Conservation (phyloP, 805 yeast genomes). For the Lipomyces anomalus region DNA sequence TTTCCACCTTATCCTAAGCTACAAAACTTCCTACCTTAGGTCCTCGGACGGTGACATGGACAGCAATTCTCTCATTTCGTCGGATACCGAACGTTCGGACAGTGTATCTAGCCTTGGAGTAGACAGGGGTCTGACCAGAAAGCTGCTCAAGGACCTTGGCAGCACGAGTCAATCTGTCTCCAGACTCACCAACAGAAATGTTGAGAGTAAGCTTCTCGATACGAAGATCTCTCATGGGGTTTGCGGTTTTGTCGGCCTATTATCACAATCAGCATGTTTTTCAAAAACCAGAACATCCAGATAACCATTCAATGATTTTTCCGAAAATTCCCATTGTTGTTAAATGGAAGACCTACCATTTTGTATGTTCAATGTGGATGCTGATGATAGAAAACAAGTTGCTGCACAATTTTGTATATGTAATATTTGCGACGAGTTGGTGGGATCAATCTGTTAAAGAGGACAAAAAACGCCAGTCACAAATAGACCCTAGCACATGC, state of each 20-base stretch:
- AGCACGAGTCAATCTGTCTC: conserved; percentile 99
- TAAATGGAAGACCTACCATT: no score
- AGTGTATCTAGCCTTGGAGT: conserved; percentile 99
- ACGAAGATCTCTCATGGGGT: conserved; percentile 98
- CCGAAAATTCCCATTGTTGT: no score
- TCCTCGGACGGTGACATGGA: conserved; percentile 99
- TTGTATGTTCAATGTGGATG: no score
- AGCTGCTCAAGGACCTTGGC: conserved; percentile 99
- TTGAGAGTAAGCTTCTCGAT: conserved; percentile 99
- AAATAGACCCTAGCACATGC: no score
- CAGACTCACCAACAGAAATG: conserved; percentile 99
- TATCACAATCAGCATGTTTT: background rate
- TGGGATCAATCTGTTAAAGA: no score
- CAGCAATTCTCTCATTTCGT: conserved; percentile 99
- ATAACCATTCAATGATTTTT: no score
- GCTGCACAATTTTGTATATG: no score
- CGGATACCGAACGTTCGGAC: conserved; percentile 99
- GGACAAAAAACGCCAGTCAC: no score
- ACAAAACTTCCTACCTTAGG: conserved; percentile 51
- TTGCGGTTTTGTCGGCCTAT: conserved; percentile 38
- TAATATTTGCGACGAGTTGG: no score
- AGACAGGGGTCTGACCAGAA: conserved; percentile 99
- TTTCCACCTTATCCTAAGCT: background rate
- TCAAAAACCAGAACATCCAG: no score
- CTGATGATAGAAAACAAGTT: no score